phyloP scores from a whole-genome alignment of 257 asterid species.

The Przewalskia tangutica region DNA sequence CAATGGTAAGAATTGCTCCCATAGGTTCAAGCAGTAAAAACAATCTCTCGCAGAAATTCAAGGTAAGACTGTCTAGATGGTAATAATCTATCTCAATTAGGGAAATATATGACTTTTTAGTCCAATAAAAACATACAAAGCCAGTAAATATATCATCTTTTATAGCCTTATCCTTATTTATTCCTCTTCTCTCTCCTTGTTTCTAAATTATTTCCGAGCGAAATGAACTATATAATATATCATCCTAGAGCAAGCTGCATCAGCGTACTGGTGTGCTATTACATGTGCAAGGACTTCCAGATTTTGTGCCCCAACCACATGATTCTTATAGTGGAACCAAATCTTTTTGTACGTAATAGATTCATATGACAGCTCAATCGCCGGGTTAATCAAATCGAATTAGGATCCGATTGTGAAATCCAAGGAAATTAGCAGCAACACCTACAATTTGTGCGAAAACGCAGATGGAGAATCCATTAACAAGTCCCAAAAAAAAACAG shows the following conservation, averaged over 20 bases:
- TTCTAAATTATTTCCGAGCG: too few species aligned
- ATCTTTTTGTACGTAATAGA: neutral
- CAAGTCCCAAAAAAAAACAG: neutral
- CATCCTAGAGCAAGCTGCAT: neutral
- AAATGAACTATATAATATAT: neutral
- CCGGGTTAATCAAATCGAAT: neutral
- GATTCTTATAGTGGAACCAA: neutral
- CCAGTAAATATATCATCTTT: neutral
- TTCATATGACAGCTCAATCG: neutral
- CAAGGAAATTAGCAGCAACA: neutral
- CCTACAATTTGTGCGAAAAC: neutral
- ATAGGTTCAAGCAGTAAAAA: neutral
- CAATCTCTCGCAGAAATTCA: neutral
- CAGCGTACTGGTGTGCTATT: neutral
- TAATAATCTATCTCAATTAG: neutral
- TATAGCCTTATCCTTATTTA: neutral
- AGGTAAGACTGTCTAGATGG: neutral
- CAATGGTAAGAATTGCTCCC: too few species aligned
- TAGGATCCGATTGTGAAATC: neutral
- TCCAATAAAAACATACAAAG: too few species aligned
- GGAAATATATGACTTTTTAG: too few species aligned
- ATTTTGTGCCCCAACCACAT: neutral
- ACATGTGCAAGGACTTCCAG: neutral
- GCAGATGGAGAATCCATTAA: neutral
- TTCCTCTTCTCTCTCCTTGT: too few species aligned